A percentile compares a stretch with the other conserved stretches of the same genome.
Conservation (phyloP, 202 grass and related monocot species). For the Panicum hallii region DNA sequence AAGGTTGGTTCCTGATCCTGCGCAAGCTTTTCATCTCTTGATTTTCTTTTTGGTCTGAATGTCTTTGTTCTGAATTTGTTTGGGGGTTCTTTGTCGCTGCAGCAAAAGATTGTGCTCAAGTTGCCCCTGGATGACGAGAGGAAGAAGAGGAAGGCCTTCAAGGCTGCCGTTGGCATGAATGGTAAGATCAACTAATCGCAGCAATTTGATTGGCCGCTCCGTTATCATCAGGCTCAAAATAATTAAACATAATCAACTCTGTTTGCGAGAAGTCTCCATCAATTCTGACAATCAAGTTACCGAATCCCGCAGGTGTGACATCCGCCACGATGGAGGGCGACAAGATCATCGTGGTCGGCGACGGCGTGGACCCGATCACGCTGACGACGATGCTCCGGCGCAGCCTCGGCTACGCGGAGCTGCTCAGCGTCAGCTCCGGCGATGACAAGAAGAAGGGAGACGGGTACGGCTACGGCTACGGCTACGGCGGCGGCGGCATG, state of each 20-base stretch:
- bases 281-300: neutral
- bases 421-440: conserved; percentile 59
- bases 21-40: neutral
- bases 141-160: conserved; percentile 76
- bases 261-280: neutral
- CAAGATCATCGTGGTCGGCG: conserved; percentile 59
- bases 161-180: conserved; percentile 59
- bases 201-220: neutral
- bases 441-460: conserved; percentile 63
- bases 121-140: conserved; percentile 56
- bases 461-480: conserved; percentile 41
- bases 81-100: conserved; percentile 25
- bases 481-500: neutral
- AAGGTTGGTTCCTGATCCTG: conserved; percentile 39
- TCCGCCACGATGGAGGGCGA: conserved; percentile 68
- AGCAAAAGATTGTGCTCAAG: conserved; percentile 86
- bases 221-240: neutral
- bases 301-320: conserved; percentile 55
- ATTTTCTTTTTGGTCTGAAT: neutral
- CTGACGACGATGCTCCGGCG: conserved; percentile 70
- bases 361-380: conserved; percentile 59
- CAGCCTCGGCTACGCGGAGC: conserved; percentile 60
- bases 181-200: conserved; percentile 36
- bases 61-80: conserved; percentile 1
- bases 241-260: neutral